A percentile compares a stretch with the other conserved stretches of the same genome.
These are phyloP conservation scores for Purshia tridentata DNA, from an alignment of 306 rosid genomes.

Conservation along the genomic window DNA sequence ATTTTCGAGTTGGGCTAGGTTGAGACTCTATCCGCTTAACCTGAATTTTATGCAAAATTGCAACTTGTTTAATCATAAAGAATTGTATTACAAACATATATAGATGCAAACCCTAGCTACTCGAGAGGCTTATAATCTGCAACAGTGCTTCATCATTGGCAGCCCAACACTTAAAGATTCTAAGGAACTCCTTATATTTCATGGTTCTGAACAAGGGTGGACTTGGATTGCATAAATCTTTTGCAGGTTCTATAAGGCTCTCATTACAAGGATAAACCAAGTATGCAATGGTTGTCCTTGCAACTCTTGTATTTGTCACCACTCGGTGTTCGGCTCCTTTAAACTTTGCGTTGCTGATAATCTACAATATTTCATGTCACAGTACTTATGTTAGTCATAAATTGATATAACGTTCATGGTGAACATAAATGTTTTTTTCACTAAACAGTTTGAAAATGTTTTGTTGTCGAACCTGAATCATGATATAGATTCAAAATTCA, in stretches of 20 bases:
- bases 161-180: constrained; percentile 28
- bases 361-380: constrained; percentile 26
- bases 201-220: constrained; percentile 44
- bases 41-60: background rate
- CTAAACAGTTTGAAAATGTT: too few relatives aligned
- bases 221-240: constrained; percentile 31
- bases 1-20: too few relatives aligned
- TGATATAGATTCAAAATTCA: too few relatives aligned
- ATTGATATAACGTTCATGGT: too few relatives aligned
- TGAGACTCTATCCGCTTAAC: too few relatives aligned
- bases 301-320: constrained; percentile 50
- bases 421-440: too few relatives aligned
- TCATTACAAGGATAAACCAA: constrained; percentile 58
- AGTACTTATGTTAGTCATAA: background rate
- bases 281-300: constrained; percentile 50
- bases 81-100: background rate
- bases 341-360: constrained; percentile 60
- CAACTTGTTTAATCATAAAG: background rate
- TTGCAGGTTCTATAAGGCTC: constrained; percentile 49
- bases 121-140: background rate
- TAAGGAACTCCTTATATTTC: constrained; percentile 43
- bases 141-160: constrained; percentile 37
- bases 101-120: background rate
- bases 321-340: constrained; percentile 62
- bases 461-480: too few relatives aligned